These are phyloP conservation scores for Podospora comata DNA, from an alignment of 495 filamentous ascomycete genomes.

Conservation along the genomic window DNA sequence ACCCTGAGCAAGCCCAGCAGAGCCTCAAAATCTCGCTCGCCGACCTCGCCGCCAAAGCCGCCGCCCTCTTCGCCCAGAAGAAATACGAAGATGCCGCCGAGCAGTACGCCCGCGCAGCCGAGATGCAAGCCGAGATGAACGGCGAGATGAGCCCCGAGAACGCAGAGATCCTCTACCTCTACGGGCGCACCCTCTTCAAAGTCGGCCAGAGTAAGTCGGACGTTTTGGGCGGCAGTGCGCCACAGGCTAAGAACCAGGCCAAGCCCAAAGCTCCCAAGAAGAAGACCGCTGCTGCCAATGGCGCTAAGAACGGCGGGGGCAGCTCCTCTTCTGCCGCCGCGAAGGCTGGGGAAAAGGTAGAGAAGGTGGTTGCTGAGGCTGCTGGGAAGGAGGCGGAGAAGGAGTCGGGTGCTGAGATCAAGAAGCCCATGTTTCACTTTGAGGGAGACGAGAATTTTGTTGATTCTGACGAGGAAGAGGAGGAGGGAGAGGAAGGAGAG, in stretches of 20 bases:
- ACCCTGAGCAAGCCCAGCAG: slow-evolving; percentile 41
- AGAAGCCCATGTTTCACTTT: slow-evolving; percentile 83
- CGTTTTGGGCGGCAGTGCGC: slow-evolving; percentile 80
- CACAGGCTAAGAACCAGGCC: slow-evolving; percentile 53
- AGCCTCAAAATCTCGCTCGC: slow-evolving; percentile 55
- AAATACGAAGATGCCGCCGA: slow-evolving; percentile 82
- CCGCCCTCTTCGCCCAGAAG: slow-evolving; percentile 72
- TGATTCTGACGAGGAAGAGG: slow-evolving; percentile 63
- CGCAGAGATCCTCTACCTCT: slow-evolving; percentile 87
- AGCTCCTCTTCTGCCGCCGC: not conserved
- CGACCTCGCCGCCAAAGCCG: slow-evolving; percentile 53
- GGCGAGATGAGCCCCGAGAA: slow-evolving; percentile 88
- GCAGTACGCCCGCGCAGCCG: slow-evolving; percentile 80
- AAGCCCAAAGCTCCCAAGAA: slow-evolving; percentile 37
- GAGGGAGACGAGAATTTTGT: slow-evolving; percentile 92
- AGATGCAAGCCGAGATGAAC: slow-evolving; percentile 85
- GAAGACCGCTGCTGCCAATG: slow-evolving; percentile 29
- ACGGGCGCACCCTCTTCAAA: slow-evolving; percentile 88
- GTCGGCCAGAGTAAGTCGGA: slow-evolving; percentile 92
- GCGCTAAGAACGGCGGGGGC: not conserved
- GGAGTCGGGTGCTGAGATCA: slow-evolving; percentile 32
- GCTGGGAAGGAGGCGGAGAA: slow-evolving; percentile 35
- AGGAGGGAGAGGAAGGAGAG: slow-evolving; percentile 39
- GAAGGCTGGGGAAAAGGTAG: slow-evolving; percentile 7
- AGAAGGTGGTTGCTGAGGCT: slow-evolving; percentile 14